Conservation (phyloP, 2,329 filamentous ascomycete species). For the Pleurostoma richardsiae region DNA sequence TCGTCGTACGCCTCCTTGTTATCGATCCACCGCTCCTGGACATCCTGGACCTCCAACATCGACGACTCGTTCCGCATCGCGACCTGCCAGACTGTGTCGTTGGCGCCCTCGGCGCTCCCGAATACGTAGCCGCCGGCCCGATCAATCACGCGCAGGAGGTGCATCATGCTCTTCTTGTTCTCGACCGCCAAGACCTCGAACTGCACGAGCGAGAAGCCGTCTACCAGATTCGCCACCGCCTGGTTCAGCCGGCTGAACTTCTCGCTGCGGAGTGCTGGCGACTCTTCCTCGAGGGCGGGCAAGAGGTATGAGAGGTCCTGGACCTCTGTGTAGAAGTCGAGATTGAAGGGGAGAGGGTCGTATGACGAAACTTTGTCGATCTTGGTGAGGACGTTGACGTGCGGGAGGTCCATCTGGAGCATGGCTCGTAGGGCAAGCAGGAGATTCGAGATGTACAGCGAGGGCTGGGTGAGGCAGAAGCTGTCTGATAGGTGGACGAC, state of each 20-base stretch:
- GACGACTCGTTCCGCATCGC: constrained; percentile 76
- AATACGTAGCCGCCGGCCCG: constrained; percentile 91
- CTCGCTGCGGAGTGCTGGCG: constrained; percentile 59
- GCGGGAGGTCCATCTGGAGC: constrained; percentile 96
- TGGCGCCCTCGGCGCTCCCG: constrained; percentile 82
- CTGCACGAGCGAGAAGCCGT: constrained; percentile 82
- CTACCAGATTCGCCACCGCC: constrained; percentile 80
- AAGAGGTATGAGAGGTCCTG: constrained; percentile 85
- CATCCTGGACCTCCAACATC: constrained; percentile 76
- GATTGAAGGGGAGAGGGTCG: constrained; percentile 83
- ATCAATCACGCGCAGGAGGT: constrained; percentile 82
- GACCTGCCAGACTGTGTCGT: constrained; percentile 96
- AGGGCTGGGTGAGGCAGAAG: constrained; percentile 87
- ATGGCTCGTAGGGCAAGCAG: constrained; percentile 91
- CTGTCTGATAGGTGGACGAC: constrained; percentile 92
- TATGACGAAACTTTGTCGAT: constrained; percentile 91
- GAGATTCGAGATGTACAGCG: constrained; percentile 90
- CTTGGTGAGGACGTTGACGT: constrained; percentile 94
- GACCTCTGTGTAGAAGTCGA: constrained; percentile 96
- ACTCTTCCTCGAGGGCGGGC: constrained; percentile 74
- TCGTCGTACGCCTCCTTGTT: constrained; percentile 83
- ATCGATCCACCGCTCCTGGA: constrained; percentile 96
- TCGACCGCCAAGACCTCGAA: constrained; percentile 95
- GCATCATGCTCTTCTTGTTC: constrained; percentile 96
- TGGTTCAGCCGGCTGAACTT: constrained; percentile 85